Base-by-base conservation (phyloP, 2,329 filamentous ascomycete genomes). In the Ophiosphaerella herpotricha region DNA sequence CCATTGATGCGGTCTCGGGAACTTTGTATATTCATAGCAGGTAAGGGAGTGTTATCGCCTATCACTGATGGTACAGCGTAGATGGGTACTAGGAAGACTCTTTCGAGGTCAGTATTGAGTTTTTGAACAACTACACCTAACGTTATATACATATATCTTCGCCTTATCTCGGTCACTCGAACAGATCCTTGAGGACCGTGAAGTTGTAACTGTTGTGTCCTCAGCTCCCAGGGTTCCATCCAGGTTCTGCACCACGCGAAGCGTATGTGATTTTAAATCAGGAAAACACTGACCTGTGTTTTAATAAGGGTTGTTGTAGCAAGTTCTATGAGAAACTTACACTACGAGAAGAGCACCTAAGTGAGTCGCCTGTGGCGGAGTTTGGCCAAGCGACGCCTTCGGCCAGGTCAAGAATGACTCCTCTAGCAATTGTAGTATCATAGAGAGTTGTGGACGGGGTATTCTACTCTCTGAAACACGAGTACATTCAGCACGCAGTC, bases 211-310 rank as follows among this genome's bases (percentile, higher is more conserved):
- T 16, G 24, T 53, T 13, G 29, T 52, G 36, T 46, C 50, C 32
- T 56, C 53, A n/a, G 53, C 16, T 8, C 48, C 50, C 9, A 48
- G 14, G 2, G 52, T 51, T 5, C 44, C 52, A 35, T 55, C 52
- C 13, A 55, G 48, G 34, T 52, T 51, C 26, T 32, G n/a, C 7
- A 55, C 52, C 2, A 51, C 38, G 8, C 48, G 41, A 5, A 51
- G 44, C 0, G 43, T 51, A 16, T 55, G 52, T n/a, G 24, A 44
- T 21, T 51, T 39, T n/a, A 39, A n/a, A 32, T 51, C 40, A 21
- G 48, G 52, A 8, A 8, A 46, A 31, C 4, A 55, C 36, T 11
- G 48, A 41, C 11, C 41, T 43, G 18, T 13, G 2, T 12, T 23
- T 8, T 24, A 2, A 13, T 43, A 12, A 43, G 40, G 7, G 9